phyloP scores from a whole-genome alignment of 495 filamentous ascomycete species.

The Trichoderma parareesei region DNA sequence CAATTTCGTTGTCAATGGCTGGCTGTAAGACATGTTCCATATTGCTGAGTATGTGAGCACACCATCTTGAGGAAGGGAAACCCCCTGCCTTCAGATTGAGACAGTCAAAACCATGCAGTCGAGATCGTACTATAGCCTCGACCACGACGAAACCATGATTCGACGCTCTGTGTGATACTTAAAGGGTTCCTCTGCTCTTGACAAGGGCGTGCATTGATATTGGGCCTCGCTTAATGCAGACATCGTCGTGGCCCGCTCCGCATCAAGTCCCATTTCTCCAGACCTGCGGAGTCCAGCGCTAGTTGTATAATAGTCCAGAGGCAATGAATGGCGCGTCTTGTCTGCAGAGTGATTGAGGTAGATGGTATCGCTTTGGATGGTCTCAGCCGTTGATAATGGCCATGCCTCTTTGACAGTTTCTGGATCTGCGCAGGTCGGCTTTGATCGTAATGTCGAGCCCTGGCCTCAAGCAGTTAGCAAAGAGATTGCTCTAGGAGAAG shows the following conservation, averaged over 20 bases:
- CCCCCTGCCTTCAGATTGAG: neutral
- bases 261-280: neutral
- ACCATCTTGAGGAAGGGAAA: neutral
- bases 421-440: no score
- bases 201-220: neutral
- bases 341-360: neutral
- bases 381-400: neutral
- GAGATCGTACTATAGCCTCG: neutral
- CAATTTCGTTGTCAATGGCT: conserved; percentile 4
- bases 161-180: neutral
- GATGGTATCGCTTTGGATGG: no score
- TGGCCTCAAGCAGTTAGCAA: neutral
- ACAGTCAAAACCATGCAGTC: neutral
- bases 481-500: no score
- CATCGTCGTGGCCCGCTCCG: no score
- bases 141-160: neutral
- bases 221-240: neutral
- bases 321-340: neutral
- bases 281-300: neutral
- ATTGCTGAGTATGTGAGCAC: neutral
- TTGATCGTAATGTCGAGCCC: no score
- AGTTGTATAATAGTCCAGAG: neutral
- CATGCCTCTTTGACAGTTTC: no score
- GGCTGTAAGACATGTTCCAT: neutral
- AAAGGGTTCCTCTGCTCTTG: neutral